Evolutionary conservation across 2,329 filamentous ascomycete genomes (phyloP).

Genomic region (Sporothrix sp.): DNA sequence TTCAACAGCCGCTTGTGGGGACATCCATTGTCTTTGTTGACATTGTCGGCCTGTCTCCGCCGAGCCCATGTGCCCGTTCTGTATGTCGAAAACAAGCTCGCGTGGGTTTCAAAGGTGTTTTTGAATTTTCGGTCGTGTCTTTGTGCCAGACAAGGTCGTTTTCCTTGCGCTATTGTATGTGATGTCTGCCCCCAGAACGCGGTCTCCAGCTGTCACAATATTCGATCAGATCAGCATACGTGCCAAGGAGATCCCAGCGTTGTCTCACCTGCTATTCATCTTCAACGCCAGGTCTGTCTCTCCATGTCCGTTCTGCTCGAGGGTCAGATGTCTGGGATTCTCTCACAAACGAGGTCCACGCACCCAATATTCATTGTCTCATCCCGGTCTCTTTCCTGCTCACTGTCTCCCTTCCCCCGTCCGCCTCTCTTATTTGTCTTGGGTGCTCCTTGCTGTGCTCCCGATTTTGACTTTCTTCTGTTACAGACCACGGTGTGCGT

Average conservation of each 20-base stretch:
- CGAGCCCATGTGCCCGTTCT: background rate
- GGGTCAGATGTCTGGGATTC: background rate
- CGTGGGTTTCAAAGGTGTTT: background rate
- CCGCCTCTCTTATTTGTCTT: background rate
- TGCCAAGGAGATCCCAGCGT: no score
- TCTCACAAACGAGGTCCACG: no score
- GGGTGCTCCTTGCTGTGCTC: background rate
- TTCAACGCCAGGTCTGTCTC: background rate
- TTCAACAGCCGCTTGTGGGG: background rate
- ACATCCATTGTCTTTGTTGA: background rate
- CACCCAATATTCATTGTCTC: no score
- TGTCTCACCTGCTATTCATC: background rate
- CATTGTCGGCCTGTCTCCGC: background rate
- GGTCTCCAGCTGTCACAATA: background rate
- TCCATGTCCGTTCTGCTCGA: background rate
- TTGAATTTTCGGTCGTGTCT: background rate
- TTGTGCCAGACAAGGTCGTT: background rate
- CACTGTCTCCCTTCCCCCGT: background rate
- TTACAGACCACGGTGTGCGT: background rate
- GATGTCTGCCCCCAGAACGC: no score
- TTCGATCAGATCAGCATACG: background rate
- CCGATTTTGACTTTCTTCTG: background rate
- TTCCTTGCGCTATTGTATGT: no score
- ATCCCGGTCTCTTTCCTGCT: background rate
- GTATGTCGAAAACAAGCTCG: conserved; percentile 1